phyloP scores from a whole-genome alignment of 257 asterid genomes.

The Solanum microdontum region DNA sequence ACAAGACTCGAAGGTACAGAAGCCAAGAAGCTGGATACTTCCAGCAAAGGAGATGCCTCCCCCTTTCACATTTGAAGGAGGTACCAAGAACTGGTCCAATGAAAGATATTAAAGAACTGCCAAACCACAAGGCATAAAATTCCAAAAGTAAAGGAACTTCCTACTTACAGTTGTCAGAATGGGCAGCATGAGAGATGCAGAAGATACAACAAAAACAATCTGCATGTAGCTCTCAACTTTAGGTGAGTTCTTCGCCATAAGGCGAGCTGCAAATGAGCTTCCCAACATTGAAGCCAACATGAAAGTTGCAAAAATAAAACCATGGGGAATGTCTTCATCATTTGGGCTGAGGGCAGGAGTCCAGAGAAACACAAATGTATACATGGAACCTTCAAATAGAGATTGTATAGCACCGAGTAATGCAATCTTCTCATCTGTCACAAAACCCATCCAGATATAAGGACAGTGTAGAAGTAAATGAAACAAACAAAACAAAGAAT shows the following conservation, averaged over 20 bases:
- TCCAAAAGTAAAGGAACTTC: not conserved
- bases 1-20: slow-evolving; percentile 85
- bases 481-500: not conserved
- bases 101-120: slow-evolving; percentile 11
- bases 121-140: not conserved
- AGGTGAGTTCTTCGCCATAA: slow-evolving; percentile 58
- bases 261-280: slow-evolving; percentile 90
- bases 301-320: slow-evolving; percentile 87
- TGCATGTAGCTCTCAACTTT: slow-evolving; percentile 97
- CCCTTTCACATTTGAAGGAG: slow-evolving; percentile 52
- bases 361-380: slow-evolving; percentile 95
- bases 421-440: slow-evolving; percentile 92
- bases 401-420: slow-evolving; percentile 96
- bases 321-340: slow-evolving; percentile 93
- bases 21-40: slow-evolving; percentile 81
- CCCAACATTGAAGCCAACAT: slow-evolving; percentile 98
- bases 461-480: slow-evolving; percentile 3
- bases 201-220: slow-evolving; percentile 70
- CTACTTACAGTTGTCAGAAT: slow-evolving; percentile 52
- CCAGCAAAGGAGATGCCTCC: slow-evolving; percentile 72
- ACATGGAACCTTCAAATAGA: slow-evolving; percentile 96
- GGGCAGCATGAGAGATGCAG: slow-evolving; percentile 82
- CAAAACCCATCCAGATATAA: slow-evolving; percentile 9
- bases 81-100: slow-evolving; percentile 47
- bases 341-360: slow-evolving; percentile 97